Base-by-base conservation (phyloP, 176 grass and related monocot species). In the Chloris gayana region DNA sequence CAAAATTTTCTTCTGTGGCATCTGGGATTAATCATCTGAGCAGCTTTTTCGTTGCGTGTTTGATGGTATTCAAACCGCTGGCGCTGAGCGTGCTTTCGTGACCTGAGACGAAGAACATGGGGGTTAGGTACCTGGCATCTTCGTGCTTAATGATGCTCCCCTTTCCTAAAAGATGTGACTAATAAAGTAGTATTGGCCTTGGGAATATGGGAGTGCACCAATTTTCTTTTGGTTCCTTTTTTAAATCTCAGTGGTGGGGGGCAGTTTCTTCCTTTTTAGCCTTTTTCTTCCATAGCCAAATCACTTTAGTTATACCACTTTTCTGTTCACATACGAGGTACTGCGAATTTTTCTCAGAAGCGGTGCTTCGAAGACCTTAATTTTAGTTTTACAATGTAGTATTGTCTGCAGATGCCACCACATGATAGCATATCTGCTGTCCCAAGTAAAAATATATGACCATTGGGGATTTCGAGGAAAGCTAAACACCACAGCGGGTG, bases 161-260 rank as follows among this genome's bases (percentile, higher is more conserved):
- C 88, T 90, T 86, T 90, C 29, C 79, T 73, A 64, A 90, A 83
- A 90, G 79, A 83, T 83, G 79, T 4, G 67, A 46, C 63, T 79
- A 79, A 37, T 69, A 90, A 90, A 90, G 41, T 65, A 90, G 41
- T 65, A 69, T 70, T 54, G 30, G 67, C 38, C 67, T 67, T 61
- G 68, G 79, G 61, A 79, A 45, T 75, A 34, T 60, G 38, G 14
- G 79, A 56, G 62, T 24, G 51, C 50, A 64, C 74, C 73, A 58
- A 59, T 82, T 62, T 88, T 67, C 68, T 78, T 78, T 82, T 82
- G 21, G 31, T 19, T 57, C 72, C 27, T 68, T 85, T 85, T 82
- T 34, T 17, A 65, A 77, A 67, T 81, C 72, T 85, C 18, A 47
- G 87, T 77, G 82, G 29, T 32, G 58, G 44, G 66, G 64, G 0